These are phyloP conservation scores for Verruconis gallopava DNA, from an alignment of 2,329 filamentous ascomycete genomes.

Conservation along the genomic window DNA sequence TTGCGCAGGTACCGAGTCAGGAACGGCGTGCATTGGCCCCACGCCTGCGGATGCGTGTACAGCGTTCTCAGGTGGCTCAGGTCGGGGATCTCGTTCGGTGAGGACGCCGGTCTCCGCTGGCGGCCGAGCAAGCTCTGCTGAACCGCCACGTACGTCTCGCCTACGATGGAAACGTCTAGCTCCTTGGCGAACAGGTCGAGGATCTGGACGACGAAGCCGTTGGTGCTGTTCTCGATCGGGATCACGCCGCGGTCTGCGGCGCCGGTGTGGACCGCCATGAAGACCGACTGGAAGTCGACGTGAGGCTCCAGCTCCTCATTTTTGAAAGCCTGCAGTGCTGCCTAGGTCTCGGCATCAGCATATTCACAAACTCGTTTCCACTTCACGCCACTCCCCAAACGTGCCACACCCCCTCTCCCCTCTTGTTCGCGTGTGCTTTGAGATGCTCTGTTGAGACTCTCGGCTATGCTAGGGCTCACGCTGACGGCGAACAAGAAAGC, in stretches of 20 bases:
- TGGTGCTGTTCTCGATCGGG: constrained; percentile 92
- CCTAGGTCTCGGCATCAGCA: constrained; percentile 5
- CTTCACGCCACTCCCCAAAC: not conserved
- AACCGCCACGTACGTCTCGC: constrained; percentile 75
- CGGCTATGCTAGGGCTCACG: not conserved
- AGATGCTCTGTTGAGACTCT: not conserved
- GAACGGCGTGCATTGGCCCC: constrained; percentile 77
- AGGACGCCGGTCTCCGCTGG: not conserved
- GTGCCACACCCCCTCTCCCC: not conserved
- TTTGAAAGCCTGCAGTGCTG: constrained; percentile 10
- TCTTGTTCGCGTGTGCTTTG: not conserved
- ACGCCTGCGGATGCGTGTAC: constrained; percentile 91
- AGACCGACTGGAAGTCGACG: constrained; percentile 53
- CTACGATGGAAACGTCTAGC: constrained; percentile 57
- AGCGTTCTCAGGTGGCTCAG: constrained; percentile 51
- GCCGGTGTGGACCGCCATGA: constrained; percentile 59
- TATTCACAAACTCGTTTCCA: not conserved
- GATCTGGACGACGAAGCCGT: constrained; percentile 82
- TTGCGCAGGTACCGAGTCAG: constrained; percentile 51
- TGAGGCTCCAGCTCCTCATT: constrained; percentile 22
- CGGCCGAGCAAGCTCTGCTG: constrained; percentile 74
- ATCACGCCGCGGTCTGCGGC: constrained; percentile 62
- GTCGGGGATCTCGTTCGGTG: not conserved
- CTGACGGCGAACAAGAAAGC: not conserved
- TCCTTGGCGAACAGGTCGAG: constrained; percentile 75